phyloP scores from a whole-genome alignment of 768 basidiomycete species.

The Kwoniella europaea region DNA sequence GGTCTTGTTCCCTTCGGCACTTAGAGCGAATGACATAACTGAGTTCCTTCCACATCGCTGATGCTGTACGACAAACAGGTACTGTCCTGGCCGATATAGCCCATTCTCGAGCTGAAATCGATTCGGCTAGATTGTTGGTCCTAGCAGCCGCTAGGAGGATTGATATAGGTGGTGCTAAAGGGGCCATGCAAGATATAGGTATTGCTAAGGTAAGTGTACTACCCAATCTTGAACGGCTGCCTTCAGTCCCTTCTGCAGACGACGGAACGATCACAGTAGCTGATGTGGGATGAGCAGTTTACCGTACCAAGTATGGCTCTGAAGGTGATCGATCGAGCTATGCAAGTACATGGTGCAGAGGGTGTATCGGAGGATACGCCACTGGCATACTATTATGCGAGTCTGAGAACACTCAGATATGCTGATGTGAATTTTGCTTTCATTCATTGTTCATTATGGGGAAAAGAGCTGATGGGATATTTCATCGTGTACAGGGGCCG shows the following conservation, averaged over 20 bases:
- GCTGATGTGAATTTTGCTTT: constrained; percentile 56
- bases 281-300: constrained; percentile 65
- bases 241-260: not conserved
- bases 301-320: constrained; percentile 91
- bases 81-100: constrained; percentile 91
- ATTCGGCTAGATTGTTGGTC: constrained; percentile 82
- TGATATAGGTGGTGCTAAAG: constrained; percentile 87
- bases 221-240: not conserved
- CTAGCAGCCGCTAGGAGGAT: constrained; percentile 91
- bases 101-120: constrained; percentile 89
- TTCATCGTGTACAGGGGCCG: constrained; percentile 37
- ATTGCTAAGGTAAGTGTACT: constrained; percentile 78
- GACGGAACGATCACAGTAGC: too few species aligned
- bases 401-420: constrained; percentile 78
- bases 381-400: constrained; percentile 77
- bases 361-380: constrained; percentile 88
- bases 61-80: constrained; percentile 57
- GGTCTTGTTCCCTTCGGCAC: constrained; percentile 25
- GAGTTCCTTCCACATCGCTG: not conserved
- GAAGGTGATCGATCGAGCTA: constrained; percentile 87
- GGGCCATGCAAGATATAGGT: constrained; percentile 94
- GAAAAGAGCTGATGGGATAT: constrained; percentile 21
- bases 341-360: constrained; percentile 95
- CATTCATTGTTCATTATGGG: too few species aligned
- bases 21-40: too few species aligned